Base-by-base conservation (phyloP, 805 yeast species). In the Wickerhamiella hasegawae region DNA sequence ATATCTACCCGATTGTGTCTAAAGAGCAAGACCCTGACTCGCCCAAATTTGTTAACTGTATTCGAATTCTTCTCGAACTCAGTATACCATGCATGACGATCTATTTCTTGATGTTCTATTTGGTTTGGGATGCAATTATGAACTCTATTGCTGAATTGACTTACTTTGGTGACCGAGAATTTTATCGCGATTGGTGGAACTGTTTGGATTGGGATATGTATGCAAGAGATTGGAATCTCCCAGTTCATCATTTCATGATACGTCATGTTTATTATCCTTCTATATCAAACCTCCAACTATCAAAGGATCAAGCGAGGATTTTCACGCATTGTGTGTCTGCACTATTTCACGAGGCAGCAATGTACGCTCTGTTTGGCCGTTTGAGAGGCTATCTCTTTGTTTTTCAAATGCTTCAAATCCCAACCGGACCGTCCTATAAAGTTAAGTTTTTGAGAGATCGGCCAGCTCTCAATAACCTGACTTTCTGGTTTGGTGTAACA, bases 151-250 rank as follows among this genome's bases (percentile, higher is more conserved):
- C 94, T 0, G 98, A 90, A 53, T 60, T 87, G 26, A 76, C 94
- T 12, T 51, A 66, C 35, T 92, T 76, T 58, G 95, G 82, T 4
- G 96, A 90, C 53, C 70, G 98, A 34, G 79, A 79, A 45, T 90
- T 90, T 55, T 90, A 92, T 52, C 87, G 93, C 3, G 80, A 83
- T 30, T 92, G 98, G 98, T 90, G 99, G 98, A 82, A 85, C 47
- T 80, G 92, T 41, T 72, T 77, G 15, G 78, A 83, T 28, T 90
- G 96, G 95, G 80, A 81, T 38, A 85, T 85, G 52, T 90, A 80
- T 54, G 77, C 95, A 9, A 66, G 96, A 44, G 73, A 79, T 42
- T 92, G 99, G 98, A 90, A 90, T 53, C 69, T 71, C 8, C 95
- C 97, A 0, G 97, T 90, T 16, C 95, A 90, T 54, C 69, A 73